These are phyloP conservation scores for Leucocoprinus leucothites DNA, from an alignment of 768 basidiomycete species.

Conservation along the genomic window DNA sequence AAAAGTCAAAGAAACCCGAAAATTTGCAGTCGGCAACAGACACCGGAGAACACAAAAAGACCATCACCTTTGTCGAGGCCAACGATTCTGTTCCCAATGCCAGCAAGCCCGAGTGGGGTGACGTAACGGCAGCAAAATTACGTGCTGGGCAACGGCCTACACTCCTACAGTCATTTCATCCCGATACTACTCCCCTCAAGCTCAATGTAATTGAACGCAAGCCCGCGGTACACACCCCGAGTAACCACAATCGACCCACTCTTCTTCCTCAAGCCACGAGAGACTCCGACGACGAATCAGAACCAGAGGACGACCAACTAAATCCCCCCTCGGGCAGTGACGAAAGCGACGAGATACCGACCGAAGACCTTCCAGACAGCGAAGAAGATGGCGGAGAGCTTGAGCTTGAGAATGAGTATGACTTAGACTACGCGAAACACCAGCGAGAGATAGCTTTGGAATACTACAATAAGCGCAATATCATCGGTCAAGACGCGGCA, in stretches of 20 bases:
- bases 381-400: conserved; percentile 26
- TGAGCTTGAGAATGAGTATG: conserved; percentile 47
- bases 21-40: conserved; percentile 17
- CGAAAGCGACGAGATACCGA: conserved; percentile 20
- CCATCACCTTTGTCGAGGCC: conserved; percentile 62
- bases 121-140: conserved; percentile 50
- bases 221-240: conserved; percentile 28
- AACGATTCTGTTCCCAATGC: conserved; percentile 8
- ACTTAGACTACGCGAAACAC: conserved; percentile 61
- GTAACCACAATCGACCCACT: conserved; percentile 16
- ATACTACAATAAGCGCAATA: conserved; percentile 60
- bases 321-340: conserved; percentile 19
- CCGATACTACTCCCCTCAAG: conserved; percentile 55
- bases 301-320: conserved; percentile 25
- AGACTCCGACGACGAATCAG: conserved; percentile 75
- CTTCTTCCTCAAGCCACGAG: conserved; percentile 17
- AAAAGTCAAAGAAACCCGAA: conserved; percentile 28
- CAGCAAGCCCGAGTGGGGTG: conserved; percentile 45
- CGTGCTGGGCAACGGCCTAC: conserved; percentile 33
- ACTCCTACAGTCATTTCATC: conserved; percentile 31
- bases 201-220: conserved; percentile 65
- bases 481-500: conserved; percentile 52
- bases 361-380: conserved; percentile 20
- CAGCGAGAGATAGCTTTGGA: conserved; percentile 74
- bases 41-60: conserved; percentile 48